These are phyloP conservation scores for Aschersonia sp. DNA, from an alignment of 2,329 filamentous ascomycete genomes.

Conservation along the genomic window DNA sequence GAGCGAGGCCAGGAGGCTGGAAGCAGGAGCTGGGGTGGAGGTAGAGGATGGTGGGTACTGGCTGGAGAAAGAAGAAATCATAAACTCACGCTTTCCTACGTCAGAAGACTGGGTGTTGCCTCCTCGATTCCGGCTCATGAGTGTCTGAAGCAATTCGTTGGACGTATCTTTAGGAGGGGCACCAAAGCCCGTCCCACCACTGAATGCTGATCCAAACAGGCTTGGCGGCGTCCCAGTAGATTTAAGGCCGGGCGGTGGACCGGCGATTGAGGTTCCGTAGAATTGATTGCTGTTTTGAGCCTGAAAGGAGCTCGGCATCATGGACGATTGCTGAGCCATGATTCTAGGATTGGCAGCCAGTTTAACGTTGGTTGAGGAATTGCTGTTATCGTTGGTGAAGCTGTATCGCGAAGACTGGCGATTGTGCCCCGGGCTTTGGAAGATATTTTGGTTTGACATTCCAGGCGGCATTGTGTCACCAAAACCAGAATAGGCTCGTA, in stretches of 20 bases:
- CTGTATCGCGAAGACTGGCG: conserved; percentile 78
- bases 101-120: conserved; percentile 62
- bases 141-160: conserved; percentile 55
- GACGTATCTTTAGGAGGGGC: conserved; percentile 55
- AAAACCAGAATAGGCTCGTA: conserved; percentile 48
- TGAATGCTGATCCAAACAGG: conserved; percentile 88
- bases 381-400: conserved; percentile 63
- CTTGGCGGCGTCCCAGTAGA: conserved; percentile 87
- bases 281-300: conserved; percentile 52
- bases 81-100: conserved; percentile 95
- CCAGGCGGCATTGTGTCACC: conserved; percentile 45
- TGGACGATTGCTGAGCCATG: conserved; percentile 75
- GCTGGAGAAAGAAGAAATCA: conserved; percentile 83
- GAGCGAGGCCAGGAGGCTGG: conserved; percentile 81
- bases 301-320: conserved; percentile 59
- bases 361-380: conserved; percentile 44
- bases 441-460: conserved; percentile 33
- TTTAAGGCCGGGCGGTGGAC: conserved; percentile 88
- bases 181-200: conserved; percentile 49
- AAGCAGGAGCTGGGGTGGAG: conserved; percentile 76
- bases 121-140: conserved; percentile 57
- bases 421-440: conserved; percentile 53
- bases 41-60: conserved; percentile 71
- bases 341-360: conserved; percentile 64
- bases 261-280: conserved; percentile 74